These are phyloP conservation scores for Paratinospora sagittata DNA, from an alignment of 164 flowering plant species.

Conservation along the genomic window DNA sequence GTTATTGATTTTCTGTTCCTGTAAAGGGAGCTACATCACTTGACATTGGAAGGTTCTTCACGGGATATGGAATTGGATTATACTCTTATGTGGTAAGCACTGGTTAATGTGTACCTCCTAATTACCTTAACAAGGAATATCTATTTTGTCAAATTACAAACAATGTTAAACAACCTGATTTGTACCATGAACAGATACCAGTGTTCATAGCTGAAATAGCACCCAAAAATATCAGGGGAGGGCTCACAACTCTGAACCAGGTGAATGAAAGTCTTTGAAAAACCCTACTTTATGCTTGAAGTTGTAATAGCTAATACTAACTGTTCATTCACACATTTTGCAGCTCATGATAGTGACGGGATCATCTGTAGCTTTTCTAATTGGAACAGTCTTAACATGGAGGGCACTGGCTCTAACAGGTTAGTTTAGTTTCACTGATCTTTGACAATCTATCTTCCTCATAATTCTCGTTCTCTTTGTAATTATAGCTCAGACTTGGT, in stretches of 20 bases:
- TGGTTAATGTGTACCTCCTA: not conserved
- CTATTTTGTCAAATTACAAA: not conserved
- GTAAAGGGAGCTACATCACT: constrained; percentile 50
- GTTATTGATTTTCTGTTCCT: constrained; percentile 2
- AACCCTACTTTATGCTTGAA: not conserved
- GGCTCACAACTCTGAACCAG: constrained; percentile 74
- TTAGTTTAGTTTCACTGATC: constrained; percentile 24
- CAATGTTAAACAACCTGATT: too few species aligned
- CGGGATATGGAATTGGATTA: constrained; percentile 74
- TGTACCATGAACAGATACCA: constrained; percentile 49
- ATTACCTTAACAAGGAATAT: not conserved
- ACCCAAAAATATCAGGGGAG: constrained; percentile 80
- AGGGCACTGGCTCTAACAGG: constrained; percentile 63
- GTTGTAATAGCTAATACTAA: not conserved
- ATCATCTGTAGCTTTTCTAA: constrained; percentile 43
- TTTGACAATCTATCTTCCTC: not conserved
- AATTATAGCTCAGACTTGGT: not conserved
- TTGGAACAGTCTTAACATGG: constrained; percentile 64
- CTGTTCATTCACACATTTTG: constrained; percentile 11
- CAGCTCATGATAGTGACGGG: constrained; percentile 75
- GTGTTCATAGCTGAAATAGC: constrained; percentile 82
- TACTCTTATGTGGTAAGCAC: constrained; percentile 64
- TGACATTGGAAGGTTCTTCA: constrained; percentile 58
- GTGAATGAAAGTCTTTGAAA: constrained; percentile 22
- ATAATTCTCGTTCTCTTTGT: not conserved